phyloP scores from a whole-genome alignment of 2,329 filamentous ascomycete species.

The Arachnomyces sp. region DNA sequence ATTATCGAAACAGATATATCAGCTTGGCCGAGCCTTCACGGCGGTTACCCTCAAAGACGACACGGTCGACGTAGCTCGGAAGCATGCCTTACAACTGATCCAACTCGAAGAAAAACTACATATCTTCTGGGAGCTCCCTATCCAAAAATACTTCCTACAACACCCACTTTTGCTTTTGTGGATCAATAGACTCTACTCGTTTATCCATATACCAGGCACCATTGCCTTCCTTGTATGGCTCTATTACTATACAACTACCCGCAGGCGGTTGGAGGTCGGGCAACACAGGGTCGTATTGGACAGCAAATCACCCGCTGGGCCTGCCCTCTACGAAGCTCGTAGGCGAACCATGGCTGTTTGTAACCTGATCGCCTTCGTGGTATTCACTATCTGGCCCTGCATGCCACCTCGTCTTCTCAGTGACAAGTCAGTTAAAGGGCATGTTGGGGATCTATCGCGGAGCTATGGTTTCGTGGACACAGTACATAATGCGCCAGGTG shows the following conservation, averaged over 20 bases:
- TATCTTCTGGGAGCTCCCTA: constrained; percentile 57
- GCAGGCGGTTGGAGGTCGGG: constrained; percentile 41
- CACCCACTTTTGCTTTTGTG: constrained; percentile 54
- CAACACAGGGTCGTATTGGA: constrained; percentile 24
- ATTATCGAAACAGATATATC: constrained; percentile 53
- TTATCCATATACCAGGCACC: constrained; percentile 70
- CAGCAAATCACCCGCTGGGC: constrained; percentile 40
- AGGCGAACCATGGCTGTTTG: constrained; percentile 51
- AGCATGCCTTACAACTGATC: constrained; percentile 61
- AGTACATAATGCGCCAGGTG: constrained; percentile 50
- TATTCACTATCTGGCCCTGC: constrained; percentile 54
- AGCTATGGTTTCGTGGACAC: constrained; percentile 55
- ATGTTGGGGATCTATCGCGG: constrained; percentile 51
- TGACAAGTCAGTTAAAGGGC: constrained; percentile 47
- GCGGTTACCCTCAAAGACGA: constrained; percentile 61
- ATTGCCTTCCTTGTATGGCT: constrained; percentile 62
- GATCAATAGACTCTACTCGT: constrained; percentile 67
- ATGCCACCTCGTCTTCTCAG: constrained; percentile 54
- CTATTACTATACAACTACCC: constrained; percentile 63
- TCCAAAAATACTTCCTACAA: constrained; percentile 53
- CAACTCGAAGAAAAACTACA: constrained; percentile 57
- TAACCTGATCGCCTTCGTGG: constrained; percentile 52
- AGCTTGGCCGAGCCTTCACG: constrained; percentile 64
- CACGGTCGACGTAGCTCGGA: constrained; percentile 60
- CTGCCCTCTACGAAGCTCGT: constrained; percentile 48